Conservation (phyloP, 805 yeast genomes). For the Teunomyces kruisii region DNA sequence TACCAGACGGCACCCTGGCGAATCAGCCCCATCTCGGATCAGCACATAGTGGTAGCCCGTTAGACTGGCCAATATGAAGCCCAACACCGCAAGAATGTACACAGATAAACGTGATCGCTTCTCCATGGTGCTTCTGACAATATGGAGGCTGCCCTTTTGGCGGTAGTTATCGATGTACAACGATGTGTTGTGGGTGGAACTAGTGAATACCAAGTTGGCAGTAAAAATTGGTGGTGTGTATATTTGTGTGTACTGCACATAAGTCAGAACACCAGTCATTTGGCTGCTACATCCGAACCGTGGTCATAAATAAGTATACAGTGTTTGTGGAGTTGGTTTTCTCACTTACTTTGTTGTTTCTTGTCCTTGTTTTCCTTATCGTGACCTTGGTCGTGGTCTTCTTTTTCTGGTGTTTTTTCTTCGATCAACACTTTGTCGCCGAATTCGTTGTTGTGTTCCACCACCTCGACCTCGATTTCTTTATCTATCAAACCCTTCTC, state of each 20-base stretch:
- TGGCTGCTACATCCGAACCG: not conserved
- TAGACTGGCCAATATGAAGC: conserved; percentile 11
- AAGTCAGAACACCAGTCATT: not conserved
- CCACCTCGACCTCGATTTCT: conserved; percentile 25
- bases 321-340: not conserved
- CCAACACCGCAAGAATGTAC: conserved; percentile 2
- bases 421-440: conserved; percentile 32
- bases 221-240: not conserved
- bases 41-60: conserved; percentile 16
- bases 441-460: conserved; percentile 19
- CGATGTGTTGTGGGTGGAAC: not conserved
- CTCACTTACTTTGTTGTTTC: not conserved
- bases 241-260: not conserved
- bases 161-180: not conserved
- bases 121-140: not conserved
- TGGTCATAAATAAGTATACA: not conserved
- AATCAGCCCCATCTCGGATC: conserved; percentile 29
- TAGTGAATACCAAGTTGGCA: not conserved
- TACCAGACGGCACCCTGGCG: conserved; percentile 58
- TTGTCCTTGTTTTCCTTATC: not conserved
- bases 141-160: not conserved
- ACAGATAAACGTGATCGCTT: conserved; percentile 1
- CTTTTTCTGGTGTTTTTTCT: conserved; percentile 11
- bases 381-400: not conserved
- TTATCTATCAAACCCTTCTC: conserved; percentile 27